These are phyloP conservation scores for Malus orientalis DNA, from an alignment of 306 rosid genomes.

Conservation along the genomic window DNA sequence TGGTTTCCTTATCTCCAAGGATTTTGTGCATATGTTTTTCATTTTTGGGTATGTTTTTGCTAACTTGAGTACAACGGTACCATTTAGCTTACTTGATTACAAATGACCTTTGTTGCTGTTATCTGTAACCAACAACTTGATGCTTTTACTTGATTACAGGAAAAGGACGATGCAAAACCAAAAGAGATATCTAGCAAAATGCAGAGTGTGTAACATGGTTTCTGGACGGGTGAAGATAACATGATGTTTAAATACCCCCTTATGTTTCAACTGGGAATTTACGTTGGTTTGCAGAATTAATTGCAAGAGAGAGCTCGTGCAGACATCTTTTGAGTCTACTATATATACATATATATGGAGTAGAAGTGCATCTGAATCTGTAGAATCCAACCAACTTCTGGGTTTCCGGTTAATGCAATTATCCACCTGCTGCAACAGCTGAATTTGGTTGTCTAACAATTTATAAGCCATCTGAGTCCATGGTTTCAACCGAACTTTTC, in stretches of 20 bases:
- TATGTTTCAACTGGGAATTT: background rate
- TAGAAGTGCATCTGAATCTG: constrained; percentile 39
- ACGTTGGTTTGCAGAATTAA: constrained; percentile 34
- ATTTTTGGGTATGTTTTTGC: background rate
- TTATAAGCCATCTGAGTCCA: constrained; percentile 12
- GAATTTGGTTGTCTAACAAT: constrained; percentile 32
- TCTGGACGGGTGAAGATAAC: constrained; percentile 20
- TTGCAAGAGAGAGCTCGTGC: constrained; percentile 32
- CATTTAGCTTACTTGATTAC: background rate
- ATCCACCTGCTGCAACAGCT: constrained; percentile 26
- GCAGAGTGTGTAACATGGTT: constrained; percentile 54
- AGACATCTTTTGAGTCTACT: constrained; percentile 32
- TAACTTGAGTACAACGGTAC: background rate
- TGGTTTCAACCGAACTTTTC: constrained; percentile 20
- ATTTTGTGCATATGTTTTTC: background rate
- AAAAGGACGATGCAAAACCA: constrained; percentile 54
- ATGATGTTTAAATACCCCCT: constrained; percentile 2
- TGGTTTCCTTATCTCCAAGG: background rate
- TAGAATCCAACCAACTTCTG: constrained; percentile 25
- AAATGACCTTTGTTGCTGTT: background rate
- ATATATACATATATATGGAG: constrained; percentile 37
- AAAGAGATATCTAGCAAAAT: constrained; percentile 71
- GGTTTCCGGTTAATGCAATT: constrained; percentile 30
- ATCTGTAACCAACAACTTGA: background rate
- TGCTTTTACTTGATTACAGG: constrained; percentile 39